phyloP scores from a whole-genome alignment of 345 rosid species.

The Eucalyptus globulus region DNA sequence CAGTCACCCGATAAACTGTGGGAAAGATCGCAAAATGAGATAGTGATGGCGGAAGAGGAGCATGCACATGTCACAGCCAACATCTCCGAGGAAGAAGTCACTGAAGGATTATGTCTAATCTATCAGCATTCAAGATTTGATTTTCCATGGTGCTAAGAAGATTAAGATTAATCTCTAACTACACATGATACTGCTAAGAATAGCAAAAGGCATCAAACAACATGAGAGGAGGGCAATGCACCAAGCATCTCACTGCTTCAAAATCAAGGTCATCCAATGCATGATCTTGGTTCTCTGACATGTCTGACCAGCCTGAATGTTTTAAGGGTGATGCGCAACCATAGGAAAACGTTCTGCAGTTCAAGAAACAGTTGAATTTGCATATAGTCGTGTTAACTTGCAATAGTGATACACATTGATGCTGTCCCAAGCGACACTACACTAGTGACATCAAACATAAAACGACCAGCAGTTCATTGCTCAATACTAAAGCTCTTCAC shows the following conservation, averaged over 20 bases:
- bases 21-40: not conserved
- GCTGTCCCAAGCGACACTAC: not conserved
- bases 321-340: constrained; percentile 28
- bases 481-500: not conserved
- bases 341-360: constrained; percentile 11
- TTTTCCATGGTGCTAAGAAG: not conserved
- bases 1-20: not conserved
- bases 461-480: not conserved
- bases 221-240: not conserved
- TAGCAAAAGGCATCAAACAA: not conserved
- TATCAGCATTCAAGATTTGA: not conserved
- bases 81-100: not conserved
- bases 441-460: not conserved
- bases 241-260: constrained; percentile 34
- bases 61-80: not conserved
- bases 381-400: not conserved
- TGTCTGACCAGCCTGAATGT: constrained; percentile 12
- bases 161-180: not conserved
- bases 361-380: not conserved
- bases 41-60: not conserved
- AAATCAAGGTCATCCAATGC: constrained; percentile 22
- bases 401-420: not conserved
- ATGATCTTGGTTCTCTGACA: constrained; percentile 6
- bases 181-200: not conserved
- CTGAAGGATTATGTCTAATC: not conserved